Evolutionary conservation across 306 rosid species (phyloP).

Genomic region (Malus fusca): DNA sequence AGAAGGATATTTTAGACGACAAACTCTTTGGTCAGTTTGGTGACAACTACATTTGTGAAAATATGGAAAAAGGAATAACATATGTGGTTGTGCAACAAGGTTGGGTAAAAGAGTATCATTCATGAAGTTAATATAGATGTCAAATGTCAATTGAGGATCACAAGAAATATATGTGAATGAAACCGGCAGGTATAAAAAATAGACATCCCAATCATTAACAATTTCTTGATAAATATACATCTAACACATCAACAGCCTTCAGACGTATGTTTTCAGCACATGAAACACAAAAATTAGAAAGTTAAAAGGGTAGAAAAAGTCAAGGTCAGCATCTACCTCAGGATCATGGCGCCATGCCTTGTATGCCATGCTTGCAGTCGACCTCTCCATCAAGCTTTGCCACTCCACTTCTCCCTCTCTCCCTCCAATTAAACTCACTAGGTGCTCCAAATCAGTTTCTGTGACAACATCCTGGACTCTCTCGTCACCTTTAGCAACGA

Average conservation of each 20-base stretch:
- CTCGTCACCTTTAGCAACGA: constrained; percentile 30
- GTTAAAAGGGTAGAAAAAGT: background rate
- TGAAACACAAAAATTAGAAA: constrained; percentile 7
- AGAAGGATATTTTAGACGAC: background rate
- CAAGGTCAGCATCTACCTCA: constrained; percentile 50
- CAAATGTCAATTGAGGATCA: background rate
- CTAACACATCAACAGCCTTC: background rate
- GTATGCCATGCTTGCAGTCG: constrained; percentile 69
- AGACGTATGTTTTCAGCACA: background rate
- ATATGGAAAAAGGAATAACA: background rate
- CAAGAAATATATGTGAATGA: background rate
- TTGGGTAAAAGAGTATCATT: background rate
- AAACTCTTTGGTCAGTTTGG: background rate
- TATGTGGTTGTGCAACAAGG: background rate
- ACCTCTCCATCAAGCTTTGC: constrained; percentile 81
- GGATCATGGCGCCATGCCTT: constrained; percentile 98
- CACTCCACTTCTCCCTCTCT: constrained; percentile 72
- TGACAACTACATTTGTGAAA: background rate
- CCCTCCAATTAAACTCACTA: constrained; percentile 67
- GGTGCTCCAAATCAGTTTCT: constrained; percentile 70
- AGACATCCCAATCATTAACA: background rate
- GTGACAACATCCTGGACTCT: constrained; percentile 51
- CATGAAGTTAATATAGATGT: background rate
- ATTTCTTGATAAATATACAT: background rate
- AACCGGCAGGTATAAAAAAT: background rate